Evolutionary conservation across 768 basidiomycete genomes (phyloP), one percentile per base, ranked within the genome.

Genomic region (Kwoniella sp.): DNA sequence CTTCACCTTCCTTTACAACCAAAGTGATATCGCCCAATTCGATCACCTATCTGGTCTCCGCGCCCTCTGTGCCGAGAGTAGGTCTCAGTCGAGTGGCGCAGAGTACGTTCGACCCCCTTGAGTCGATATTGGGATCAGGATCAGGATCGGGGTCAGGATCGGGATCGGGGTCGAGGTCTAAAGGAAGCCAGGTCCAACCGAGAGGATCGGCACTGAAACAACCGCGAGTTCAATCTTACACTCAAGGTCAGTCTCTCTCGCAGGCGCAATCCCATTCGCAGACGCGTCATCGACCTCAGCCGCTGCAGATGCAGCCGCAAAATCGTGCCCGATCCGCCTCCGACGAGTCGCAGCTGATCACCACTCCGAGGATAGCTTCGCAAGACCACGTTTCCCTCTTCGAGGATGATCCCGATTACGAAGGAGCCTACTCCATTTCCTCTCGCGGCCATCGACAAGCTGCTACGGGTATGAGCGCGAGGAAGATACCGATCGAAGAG

Each of bases 401-500:
- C 25, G 47, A 48, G 5, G 50, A 51, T 26, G 23, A 23, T 11
- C 22, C 50, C 4, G 11, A 29, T 8, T 17, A 29, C 12, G 41
- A 45, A n/a, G n/a, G n/a, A n/a, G n/a, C n/a, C n/a, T n/a, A n/a
- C n/a, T n/a, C n/a, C n/a, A n/a, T n/a, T n/a, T n/a, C n/a, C n/a
- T n/a, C n/a, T 45, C 9, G 41, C 15, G 4, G 41, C 15, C 41
- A 20, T 45, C 5, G 41, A 45, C 41, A 45, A 45, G 34, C 7
- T 34, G 34, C 25, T 48, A 28, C 41, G 7, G 22, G 25, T 28
- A 17, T 13, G 2, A 50, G 8, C 8, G 22, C n/a, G 20, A 61
- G 60, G 29, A 53, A 34, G 38, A 41, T 61, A 34, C 51, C 23
- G 41, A 37, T 34, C 15, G 30, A 61, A 34, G 53, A 55, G 25